Evolutionary conservation across 2,329 filamentous ascomycete species (phyloP), one percentile per base, ranked within the genome.

Genomic region (Onygenales sp.): DNA sequence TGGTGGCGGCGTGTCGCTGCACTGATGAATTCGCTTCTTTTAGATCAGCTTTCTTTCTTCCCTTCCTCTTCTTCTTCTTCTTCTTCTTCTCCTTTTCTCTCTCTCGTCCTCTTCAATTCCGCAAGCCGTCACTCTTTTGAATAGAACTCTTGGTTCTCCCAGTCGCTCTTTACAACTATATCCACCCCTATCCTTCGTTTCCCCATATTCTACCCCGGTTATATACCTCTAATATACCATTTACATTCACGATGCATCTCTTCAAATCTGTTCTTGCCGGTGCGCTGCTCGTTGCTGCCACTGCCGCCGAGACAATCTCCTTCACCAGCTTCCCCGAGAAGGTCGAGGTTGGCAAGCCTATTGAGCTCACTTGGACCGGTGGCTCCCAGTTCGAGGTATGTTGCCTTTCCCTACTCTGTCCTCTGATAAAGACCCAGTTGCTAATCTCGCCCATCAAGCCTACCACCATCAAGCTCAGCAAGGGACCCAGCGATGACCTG

Each of bases 381-480:
- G 72, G 70, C 46, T 64, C 68, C 54, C 32, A 49, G 31, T 43
- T 14, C 41, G 49, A 57, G 52, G 68, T 72, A 64, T 53, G 56
- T 54, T 17, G 35, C 13, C 5, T 39, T n/a, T 33, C 43, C 2
- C 14, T 46, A 13, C 31, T 42, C 17, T n/a, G 35, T 8, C 11
- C 13, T 4, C 6, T 35, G 38, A 2, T 5, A 32, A 7, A 31
- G 33, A 46, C 8, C 38, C 33, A 39, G 9, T 43, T 47, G 51
- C 60, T 66, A 52, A 63, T 36, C n/a, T 13, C 46, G 14, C 35
- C 6, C 52, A 13, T 43, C 27, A 54, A 76, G 69, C 73, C 77
- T 6, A 77, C 78, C 39, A 81, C 76, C 42, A 76, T 85, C 59
- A 75, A 74, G 52, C 73, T 85, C 43, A 74, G 78, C 58, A 73